Evolutionary conservation across 768 basidiomycete genomes (phyloP), one percentile per base, ranked within the genome.

Genomic region (Rhizopogon vesiculosus): DNA sequence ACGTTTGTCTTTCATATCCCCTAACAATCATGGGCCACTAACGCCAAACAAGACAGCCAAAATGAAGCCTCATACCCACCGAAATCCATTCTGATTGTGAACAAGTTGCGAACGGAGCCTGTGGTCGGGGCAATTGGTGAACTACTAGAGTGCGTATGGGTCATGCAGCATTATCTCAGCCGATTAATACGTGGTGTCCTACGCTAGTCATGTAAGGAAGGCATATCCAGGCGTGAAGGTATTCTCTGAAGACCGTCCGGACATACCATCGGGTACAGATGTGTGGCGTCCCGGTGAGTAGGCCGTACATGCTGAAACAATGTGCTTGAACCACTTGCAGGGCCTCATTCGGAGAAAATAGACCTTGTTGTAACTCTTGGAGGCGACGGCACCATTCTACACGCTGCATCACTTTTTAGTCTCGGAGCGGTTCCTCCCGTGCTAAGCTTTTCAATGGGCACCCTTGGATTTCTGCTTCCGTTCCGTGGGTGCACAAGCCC

Each of bases 331-430:
- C 43, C 54, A 35, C 22, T 35, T 42, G 53, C 62, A 76, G 79
- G 79, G 45, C 77, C 74, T 43, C 72, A 73, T 48, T 74, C 85
- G 3, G 76, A 84, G 60, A 79, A 79, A 53, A 89, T 96, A 56
- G 90, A 93, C 67, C 76, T 98, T 8, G 87, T 97, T 18, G 84
- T 97, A 28, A 96, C 95, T 0, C 73, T 98, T 1, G 95, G 95
- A 44, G 95, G 95, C 35, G 95, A 98, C 66, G 95, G 95, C 8
- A 97, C 95, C 5, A 94, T 97, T 48, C 78, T 98, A 1, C 93
- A 95, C 66, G 91, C 93, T 0, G 94, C 94, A 1, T 92, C 92
- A 7, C 74, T 98, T 8, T 98, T 98, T 70, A 89, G 86, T 61
- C 76, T 83, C 3, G 92, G 89, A n/a, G 89, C 90, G 19, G 93